These are phyloP conservation scores for Gossypioides kirkii DNA, from an alignment of 345 rosid species.

Conservation along the genomic window DNA sequence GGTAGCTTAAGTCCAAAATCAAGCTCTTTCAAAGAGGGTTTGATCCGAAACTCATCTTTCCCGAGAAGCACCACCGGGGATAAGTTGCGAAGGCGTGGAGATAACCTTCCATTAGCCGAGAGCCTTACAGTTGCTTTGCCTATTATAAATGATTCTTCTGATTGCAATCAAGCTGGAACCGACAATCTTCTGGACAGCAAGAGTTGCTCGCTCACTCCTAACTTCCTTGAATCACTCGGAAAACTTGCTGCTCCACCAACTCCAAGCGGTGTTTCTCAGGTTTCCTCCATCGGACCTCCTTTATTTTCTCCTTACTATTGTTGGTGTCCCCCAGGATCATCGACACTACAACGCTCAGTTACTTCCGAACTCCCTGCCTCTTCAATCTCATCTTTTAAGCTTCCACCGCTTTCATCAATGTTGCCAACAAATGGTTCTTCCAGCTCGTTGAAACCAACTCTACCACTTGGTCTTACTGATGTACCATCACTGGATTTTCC, in stretches of 20 bases:
- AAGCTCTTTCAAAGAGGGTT: slow-evolving; percentile 73
- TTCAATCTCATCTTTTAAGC: slow-evolving; percentile 42
- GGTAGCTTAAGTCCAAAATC: slow-evolving; percentile 80
- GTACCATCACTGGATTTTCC: slow-evolving; percentile 51
- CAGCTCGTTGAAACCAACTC: slow-evolving; percentile 41
- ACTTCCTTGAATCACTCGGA: slow-evolving; percentile 41
- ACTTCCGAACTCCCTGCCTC: slow-evolving; percentile 35
- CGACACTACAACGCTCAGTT: slow-evolving; percentile 38
- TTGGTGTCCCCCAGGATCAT: slow-evolving; percentile 73
- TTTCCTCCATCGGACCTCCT: slow-evolving; percentile 38
- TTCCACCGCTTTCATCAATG: slow-evolving; percentile 66
- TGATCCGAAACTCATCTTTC: slow-evolving; percentile 41
- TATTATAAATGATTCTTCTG: slow-evolving; percentile 22
- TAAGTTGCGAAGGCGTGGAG: slow-evolving; percentile 59
- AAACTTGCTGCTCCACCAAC: slow-evolving; percentile 31
- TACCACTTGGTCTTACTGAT: slow-evolving; percentile 50
- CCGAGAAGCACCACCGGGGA: slow-evolving; percentile 53
- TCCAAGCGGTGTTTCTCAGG: slow-evolving; percentile 30
- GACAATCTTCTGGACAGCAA: slow-evolving; percentile 23
- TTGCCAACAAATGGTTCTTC: slow-evolving; percentile 49
- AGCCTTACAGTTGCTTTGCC: slow-evolving; percentile 31
- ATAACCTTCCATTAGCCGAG: slow-evolving; percentile 46
- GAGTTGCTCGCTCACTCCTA: slow-evolving; percentile 21
- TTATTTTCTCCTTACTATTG: slow-evolving; percentile 80
- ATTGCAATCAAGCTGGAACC: slow-evolving; percentile 26